Base-by-base conservation (phyloP, 1,139 yeast species). In the Blastobotrys serpentis region DNA sequence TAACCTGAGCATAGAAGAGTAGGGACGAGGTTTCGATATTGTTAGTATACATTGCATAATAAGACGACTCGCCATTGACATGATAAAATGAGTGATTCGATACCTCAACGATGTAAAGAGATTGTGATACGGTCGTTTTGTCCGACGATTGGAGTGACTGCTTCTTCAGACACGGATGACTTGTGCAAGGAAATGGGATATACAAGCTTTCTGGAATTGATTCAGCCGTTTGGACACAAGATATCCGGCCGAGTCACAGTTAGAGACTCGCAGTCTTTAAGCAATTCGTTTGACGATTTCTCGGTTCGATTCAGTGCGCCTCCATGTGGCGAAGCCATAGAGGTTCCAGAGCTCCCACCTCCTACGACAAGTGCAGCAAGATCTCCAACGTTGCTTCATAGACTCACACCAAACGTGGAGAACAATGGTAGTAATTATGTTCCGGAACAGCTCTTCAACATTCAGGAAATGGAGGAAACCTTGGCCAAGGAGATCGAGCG, bases 91-190 rank as follows among this genome's bases (percentile, higher is more conserved):
- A 29, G 32, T 11, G 4, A 29, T 6, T 6, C 13, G 32, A 36
- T 36, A 36, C 40, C 40, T 18, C 19, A 17, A 5, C 19, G 22
- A 36, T 36, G 40, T 25, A 48, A 34, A 41, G 21, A 38, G 54
- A 42, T 68, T 62, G 44, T 51, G 45, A 39, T 67, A 8, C 57
- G 75, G 53, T 73, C 82, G 10, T 77, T 76, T 52, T 75, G 82
- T 22, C 90, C 90, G 13, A 68, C 75, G 40, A 70, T 83, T 14
- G 73, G 85, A 1, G 72, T 82, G 6, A 74, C 74, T 21, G 71
- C 82, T 3, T 75, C 86, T 0, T 71, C 63, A 34, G 75, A 72
- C 52, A 79, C 81, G 2, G 83, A 81, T 49, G 59, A 64, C 13
- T 58, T 77, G 10, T 70, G 81, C 26, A 73, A 70, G 53, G 63